A percentile compares a stretch with the other conserved stretches of the same genome.
phyloP scores from a whole-genome alignment of 148 eudicot genomes.

The Euryodendron excelsum region DNA sequence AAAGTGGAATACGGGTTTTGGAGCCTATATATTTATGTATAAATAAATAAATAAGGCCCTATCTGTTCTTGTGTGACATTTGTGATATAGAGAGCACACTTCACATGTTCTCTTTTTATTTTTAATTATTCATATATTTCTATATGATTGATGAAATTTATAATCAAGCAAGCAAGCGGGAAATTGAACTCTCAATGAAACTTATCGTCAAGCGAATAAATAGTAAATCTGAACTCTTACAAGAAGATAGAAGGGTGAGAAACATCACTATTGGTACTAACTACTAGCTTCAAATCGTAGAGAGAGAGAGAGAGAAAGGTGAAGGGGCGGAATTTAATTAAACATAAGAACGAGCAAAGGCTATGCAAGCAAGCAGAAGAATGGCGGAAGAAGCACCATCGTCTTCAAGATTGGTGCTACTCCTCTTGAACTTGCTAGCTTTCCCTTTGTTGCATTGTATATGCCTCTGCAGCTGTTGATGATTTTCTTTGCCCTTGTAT shows the following conservation, averaged over 20 bases:
- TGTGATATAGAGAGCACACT: too few relatives aligned
- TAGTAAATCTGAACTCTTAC: too few relatives aligned
- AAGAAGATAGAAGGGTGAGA: background rate
- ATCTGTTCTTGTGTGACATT: too few relatives aligned
- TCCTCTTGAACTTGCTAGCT: conserved; percentile 78
- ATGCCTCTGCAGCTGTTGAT: conserved; percentile 32
- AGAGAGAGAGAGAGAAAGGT: background rate
- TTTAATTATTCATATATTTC: too few relatives aligned
- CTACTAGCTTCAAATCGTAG: too few relatives aligned
- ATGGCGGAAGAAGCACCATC: conserved; percentile 87
- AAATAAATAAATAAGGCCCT: too few relatives aligned
- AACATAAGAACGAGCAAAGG: conserved; percentile 39
- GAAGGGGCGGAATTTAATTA: background rate
- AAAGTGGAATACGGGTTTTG: too few relatives aligned
- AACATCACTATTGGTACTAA: too few relatives aligned
- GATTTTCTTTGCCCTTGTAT: too few relatives aligned
- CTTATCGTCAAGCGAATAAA: too few relatives aligned
- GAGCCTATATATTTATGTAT: too few relatives aligned
- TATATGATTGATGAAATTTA: background rate
- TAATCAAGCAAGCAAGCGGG: background rate
- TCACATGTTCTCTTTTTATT: too few relatives aligned
- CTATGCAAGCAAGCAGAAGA: conserved; percentile 81
- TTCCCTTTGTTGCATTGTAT: conserved; percentile 59
- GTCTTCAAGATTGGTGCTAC: conserved; percentile 59
- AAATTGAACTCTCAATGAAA: background rate